Base-by-base conservation (phyloP, 352 stramenopile genomes). In the Pythium biforme region DNA sequence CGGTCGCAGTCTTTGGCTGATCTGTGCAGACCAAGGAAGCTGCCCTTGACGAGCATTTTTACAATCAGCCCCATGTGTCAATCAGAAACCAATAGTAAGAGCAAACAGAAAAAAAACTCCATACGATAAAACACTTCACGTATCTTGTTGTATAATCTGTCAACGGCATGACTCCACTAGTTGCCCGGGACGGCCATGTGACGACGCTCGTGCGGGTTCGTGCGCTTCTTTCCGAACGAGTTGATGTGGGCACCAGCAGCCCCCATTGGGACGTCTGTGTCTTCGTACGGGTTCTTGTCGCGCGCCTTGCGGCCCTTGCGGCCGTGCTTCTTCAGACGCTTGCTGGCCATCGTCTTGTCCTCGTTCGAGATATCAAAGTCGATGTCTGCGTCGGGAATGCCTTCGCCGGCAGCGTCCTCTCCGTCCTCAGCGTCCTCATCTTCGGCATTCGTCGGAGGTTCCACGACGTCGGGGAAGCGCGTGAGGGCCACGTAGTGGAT, bases 241-340 rank as follows among this genome's bases (percentile, higher is more conserved):
- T 90, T 90, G 53, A 90, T 86, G 58, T 88, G 81, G 45, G 89
- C 72, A 41, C 70, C 75, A 20, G 64, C 57, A 27, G 73, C 39
- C n/a, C 74, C 76, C 34, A 63, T 69, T 34, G 83, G 80, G 47
- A 92, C 29, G 55, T 96, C 86, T 46, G 79, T 86, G 68, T 96
- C 86, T 66, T 94, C 89, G 74, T 99, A 99, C 37, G 97, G 97
- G 75, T 98, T 98, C 71, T 98, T 98, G 59, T 99, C 95, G 33
- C 96, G 81, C 19, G 92, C 76, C 76, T 99, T 99, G 17, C 91
- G 82, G 34, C 93, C 92, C 73, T 99, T 99, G 60, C 98, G 98
- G 11, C 96, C 97, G 76, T 97, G 97, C 58, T 95, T 93, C 66
- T 98, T 95, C 57, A 95, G 65, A 3, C 86, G 75, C 70, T 95